These are phyloP conservation scores for Leccinum solheimii DNA, from an alignment of 1,284 basidiomycete species.

Conservation along the genomic window DNA sequence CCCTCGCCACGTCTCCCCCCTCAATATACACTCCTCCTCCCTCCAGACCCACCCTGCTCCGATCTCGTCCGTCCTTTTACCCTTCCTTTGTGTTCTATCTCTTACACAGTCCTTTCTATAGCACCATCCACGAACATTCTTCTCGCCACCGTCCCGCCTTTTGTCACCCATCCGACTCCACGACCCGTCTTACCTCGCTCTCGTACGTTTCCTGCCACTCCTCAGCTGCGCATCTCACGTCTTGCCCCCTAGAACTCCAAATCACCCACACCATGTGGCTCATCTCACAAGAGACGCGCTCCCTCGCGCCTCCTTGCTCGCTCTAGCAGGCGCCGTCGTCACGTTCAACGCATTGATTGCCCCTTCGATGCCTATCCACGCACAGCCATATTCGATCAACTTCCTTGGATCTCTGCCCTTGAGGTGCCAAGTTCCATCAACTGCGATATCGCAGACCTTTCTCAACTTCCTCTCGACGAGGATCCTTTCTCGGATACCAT, in stretches of 20 bases:
- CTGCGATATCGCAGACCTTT: slow-evolving; percentile 61
- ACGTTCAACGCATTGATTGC: slow-evolving; percentile 34
- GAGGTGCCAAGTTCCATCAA: slow-evolving; percentile 43
- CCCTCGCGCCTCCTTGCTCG: slow-evolving; percentile 27
- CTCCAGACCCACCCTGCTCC: slow-evolving; percentile 5
- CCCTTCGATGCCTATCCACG: slow-evolving; percentile 32
- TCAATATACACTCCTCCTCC: slow-evolving; percentile 12
- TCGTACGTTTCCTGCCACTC: slow-evolving; percentile 22
- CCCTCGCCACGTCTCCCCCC: slow-evolving; percentile 32
- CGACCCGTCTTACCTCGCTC: slow-evolving; percentile 22
- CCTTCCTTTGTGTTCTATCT: neutral
- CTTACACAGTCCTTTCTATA: slow-evolving; percentile 12
- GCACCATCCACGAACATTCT: slow-evolving; percentile 17
- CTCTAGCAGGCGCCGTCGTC: slow-evolving; percentile 39
- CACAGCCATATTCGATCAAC: slow-evolving; percentile 49
- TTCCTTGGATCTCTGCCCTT: slow-evolving; percentile 62
- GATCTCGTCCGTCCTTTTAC: slow-evolving; percentile 8
- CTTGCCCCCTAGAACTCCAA: slow-evolving; percentile 34
- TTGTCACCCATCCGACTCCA: slow-evolving; percentile 35
- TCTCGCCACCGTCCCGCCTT: slow-evolving; percentile 29
- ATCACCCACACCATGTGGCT: slow-evolving; percentile 40
- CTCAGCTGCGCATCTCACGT: slow-evolving; percentile 10
- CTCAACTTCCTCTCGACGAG: slow-evolving; percentile 41
- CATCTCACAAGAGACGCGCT: slow-evolving; percentile 34
- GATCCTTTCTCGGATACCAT: slow-evolving; percentile 26